Conservation (phyloP, 352 stramenopile genomes). For the Aphanomyces euteiches region DNA sequence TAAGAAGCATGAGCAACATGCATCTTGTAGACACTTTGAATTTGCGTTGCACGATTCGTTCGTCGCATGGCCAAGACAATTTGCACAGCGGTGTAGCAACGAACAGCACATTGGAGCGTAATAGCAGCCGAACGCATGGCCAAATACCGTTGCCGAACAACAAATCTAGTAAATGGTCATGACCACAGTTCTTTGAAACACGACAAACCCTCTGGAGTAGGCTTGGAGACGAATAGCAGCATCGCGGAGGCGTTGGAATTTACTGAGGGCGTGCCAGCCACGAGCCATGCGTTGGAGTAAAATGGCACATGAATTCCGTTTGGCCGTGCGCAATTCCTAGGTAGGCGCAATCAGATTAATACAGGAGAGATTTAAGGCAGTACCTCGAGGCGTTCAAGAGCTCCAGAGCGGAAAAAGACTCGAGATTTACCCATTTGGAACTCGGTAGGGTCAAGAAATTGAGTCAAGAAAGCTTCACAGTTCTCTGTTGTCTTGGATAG, state of each 20-base stretch:
- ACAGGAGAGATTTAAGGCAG: not conserved
- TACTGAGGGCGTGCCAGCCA: conserved; percentile 69
- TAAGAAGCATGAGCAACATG: conserved; percentile 61
- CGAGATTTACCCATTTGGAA: conserved; percentile 89
- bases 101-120: conserved; percentile 61
- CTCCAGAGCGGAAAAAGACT: conserved; percentile 91
- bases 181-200: not conserved
- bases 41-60: conserved; percentile 68
- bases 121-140: conserved; percentile 58
- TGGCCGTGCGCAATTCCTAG: conserved; percentile 61
- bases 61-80: conserved; percentile 57
- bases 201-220: conserved; percentile 43
- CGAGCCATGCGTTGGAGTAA: conserved; percentile 77
- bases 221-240: conserved; percentile 61
- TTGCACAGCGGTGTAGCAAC: conserved; percentile 56
- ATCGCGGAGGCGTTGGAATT: conserved; percentile 55
- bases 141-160: conserved; percentile 49
- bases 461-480: conserved; percentile 51
- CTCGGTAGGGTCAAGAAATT: conserved; percentile 58
- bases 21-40: conserved; percentile 85
- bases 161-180: conserved; percentile 17
- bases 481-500: conserved; percentile 37
- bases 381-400: conserved; percentile 86
- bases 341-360: not conserved
- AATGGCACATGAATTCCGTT: conserved; percentile 74